phyloP scores from a whole-genome alignment of 257 asterid species.

The Lycium ferocissimum region DNA sequence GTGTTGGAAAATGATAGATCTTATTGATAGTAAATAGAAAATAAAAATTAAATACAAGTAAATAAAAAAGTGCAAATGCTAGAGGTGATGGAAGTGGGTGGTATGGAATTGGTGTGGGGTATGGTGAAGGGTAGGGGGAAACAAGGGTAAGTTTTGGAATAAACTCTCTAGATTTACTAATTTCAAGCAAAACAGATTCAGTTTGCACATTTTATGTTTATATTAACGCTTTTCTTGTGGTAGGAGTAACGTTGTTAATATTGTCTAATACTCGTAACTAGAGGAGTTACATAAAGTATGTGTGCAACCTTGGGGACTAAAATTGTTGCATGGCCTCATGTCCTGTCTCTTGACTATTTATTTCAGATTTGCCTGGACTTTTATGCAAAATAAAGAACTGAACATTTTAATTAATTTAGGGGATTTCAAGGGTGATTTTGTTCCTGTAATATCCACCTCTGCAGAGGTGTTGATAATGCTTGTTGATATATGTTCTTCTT shows the following conservation, averaged over 20 bases:
- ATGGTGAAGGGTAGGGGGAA: not conserved
- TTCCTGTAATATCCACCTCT: constrained; percentile 7
- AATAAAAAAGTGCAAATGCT: not conserved
- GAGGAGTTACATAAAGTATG: not conserved
- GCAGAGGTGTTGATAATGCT: not conserved
- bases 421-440: not conserved
- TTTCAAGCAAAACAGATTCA: not conserved
- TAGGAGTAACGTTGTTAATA: not conserved
- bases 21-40: not conserved
- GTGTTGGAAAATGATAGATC: not conserved
- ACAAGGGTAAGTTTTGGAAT: not conserved
- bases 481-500: constrained; percentile 42
- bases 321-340: constrained; percentile 19
- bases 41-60: not conserved
- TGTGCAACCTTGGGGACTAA: not conserved
- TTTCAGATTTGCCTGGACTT: not conserved
- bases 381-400: not conserved
- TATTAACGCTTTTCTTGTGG: not conserved
- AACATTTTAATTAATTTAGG: not conserved
- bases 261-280: not conserved
- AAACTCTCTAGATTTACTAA: constrained; percentile 5
- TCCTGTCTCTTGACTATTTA: not conserved
- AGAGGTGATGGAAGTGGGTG: constrained; percentile 16
- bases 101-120: not conserved
- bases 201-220: not conserved